These are phyloP conservation scores for Fusarium nanum DNA, from an alignment of 2,329 filamentous ascomycete species.

Conservation along the genomic window DNA sequence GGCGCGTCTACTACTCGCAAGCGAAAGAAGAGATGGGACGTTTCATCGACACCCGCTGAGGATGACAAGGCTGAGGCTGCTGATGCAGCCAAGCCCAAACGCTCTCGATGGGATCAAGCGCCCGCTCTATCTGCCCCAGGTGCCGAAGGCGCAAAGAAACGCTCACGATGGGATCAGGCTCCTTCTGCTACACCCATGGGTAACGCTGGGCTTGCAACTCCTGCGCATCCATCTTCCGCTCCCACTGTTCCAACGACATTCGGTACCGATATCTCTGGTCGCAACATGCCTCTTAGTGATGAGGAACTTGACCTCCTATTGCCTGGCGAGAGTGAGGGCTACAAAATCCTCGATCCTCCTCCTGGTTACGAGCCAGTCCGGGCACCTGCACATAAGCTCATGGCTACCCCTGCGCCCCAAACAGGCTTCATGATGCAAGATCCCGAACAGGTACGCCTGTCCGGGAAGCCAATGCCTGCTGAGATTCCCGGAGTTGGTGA, in stretches of 20 bases:
- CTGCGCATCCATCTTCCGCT: constrained; percentile 77
- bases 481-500: constrained; percentile 97
- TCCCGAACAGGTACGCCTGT: constrained; percentile 81
- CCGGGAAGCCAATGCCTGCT: constrained; percentile 91
- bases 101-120: constrained; percentile 89
- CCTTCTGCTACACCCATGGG: constrained; percentile 82
- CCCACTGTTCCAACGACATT: constrained; percentile 70
- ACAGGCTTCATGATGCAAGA: constrained; percentile 98
- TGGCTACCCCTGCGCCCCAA: constrained; percentile 78
- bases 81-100: constrained; percentile 72
- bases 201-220: constrained; percentile 79
- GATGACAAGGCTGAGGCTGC: constrained; percentile 63
- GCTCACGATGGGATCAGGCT: constrained; percentile 93
- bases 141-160: constrained; percentile 74
- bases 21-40: constrained; percentile 96
- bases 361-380: constrained; percentile 90
- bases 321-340: constrained; percentile 87
- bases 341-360: constrained; percentile 90
- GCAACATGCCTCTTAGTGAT: constrained; percentile 87
- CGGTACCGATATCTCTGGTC: constrained; percentile 81
- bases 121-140: constrained; percentile 67
- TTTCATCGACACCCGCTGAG: constrained; percentile 68
- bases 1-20: constrained; percentile 74
- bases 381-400: constrained; percentile 78
- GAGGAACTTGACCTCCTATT: constrained; percentile 94